A percentile compares a stretch with the other conserved stretches of the same genome.
phyloP scores from a whole-genome alignment of 805 yeast genomes.

The Metschnikowia continentalis region DNA sequence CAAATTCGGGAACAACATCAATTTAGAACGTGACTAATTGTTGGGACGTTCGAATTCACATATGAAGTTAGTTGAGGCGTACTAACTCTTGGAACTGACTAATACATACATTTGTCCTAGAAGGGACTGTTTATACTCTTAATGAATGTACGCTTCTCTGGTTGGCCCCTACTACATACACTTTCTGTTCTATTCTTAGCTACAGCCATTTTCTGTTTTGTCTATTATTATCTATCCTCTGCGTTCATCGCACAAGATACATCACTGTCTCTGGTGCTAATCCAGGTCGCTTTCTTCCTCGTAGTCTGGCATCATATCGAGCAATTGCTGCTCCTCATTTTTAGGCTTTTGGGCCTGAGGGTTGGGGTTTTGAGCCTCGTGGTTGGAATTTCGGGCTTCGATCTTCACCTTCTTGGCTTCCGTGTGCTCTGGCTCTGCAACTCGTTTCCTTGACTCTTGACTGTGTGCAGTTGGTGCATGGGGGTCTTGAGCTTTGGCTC shows the following conservation, averaged over 20 bases:
- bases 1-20: constrained; percentile 85
- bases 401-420: constrained; percentile 7
- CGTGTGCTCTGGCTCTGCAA: constrained; percentile 4
- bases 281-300: constrained; percentile 21
- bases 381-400: constrained; percentile 8
- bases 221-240: background rate
- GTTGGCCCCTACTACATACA: no score
- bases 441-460: constrained; percentile 8
- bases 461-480: constrained; percentile 5
- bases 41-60: no score
- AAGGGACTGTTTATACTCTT: no score
- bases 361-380: background rate
- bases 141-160: no score
- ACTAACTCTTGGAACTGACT: no score
- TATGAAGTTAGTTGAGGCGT: no score
- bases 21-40: constrained; percentile 53
- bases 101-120: no score
- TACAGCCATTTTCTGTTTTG: no score
- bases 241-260: background rate
- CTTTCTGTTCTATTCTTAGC: no score
- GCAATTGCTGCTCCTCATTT: background rate
- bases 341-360: background rate
- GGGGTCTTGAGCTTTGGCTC: constrained; percentile 7
- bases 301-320: constrained; percentile 12
- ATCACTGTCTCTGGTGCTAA: background rate